Conservation (phyloP, 306 rosid genomes). For the Clitoria ternatea region DNA sequence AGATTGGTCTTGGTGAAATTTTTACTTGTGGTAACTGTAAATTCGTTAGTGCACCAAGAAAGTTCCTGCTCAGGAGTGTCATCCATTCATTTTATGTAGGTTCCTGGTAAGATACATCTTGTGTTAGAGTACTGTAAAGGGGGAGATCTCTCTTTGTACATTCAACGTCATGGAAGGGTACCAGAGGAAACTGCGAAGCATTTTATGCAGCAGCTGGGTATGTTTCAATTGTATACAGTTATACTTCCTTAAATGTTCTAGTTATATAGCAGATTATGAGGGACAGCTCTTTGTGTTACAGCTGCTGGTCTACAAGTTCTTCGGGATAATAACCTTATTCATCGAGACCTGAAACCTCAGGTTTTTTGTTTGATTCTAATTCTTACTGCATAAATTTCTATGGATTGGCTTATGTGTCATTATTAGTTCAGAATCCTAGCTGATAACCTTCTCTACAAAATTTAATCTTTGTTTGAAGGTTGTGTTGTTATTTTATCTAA, state of each 20-base stretch:
- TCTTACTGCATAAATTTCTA: not conserved
- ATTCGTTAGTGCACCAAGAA: slow-evolving; percentile 11
- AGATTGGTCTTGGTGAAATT: slow-evolving; percentile 11
- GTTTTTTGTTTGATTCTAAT: slow-evolving; percentile 36
- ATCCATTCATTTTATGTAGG: slow-evolving; percentile 48
- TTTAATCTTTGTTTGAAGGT: slow-evolving; percentile 37
- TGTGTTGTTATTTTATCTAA: slow-evolving; percentile 31
- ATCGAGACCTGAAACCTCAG: slow-evolving; percentile 98
- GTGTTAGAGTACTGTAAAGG: slow-evolving; percentile 95
- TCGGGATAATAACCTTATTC: slow-evolving; percentile 86
- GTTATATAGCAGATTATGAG: no score
- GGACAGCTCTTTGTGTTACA: slow-evolving; percentile 41
- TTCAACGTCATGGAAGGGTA: slow-evolving; percentile 83
- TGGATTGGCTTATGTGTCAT: not conserved
- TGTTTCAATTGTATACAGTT: slow-evolving; percentile 23
- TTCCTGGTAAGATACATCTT: slow-evolving; percentile 91
- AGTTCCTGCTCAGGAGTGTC: slow-evolving; percentile 4
- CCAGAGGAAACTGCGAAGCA: slow-evolving; percentile 82
- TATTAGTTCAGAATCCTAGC: slow-evolving; percentile 13
- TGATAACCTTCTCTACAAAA: slow-evolving; percentile 7
- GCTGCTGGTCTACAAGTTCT: slow-evolving; percentile 95
- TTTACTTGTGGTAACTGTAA: not conserved
- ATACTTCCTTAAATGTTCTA: slow-evolving; percentile 5
- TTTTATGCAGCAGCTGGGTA: slow-evolving; percentile 97
- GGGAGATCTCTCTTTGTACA: slow-evolving; percentile 86